Conservation (phyloP, 768 basidiomycete genomes). For the Auricularia sp. region DNA sequence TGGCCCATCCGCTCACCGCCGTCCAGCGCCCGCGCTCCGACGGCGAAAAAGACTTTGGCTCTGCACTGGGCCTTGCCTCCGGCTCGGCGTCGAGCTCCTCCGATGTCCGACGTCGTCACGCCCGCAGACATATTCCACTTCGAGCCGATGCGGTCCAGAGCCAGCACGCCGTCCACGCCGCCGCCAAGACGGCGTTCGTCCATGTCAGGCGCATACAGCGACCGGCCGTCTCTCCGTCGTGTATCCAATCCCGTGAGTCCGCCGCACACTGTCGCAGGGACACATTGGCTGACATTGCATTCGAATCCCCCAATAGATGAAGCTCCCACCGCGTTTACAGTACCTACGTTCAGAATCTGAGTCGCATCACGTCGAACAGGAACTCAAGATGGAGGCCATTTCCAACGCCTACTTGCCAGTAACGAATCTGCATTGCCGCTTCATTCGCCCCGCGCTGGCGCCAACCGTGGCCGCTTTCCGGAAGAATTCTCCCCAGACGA, state of each 20-base stretch:
- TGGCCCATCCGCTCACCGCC: neutral
- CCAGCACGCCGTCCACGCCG: neutral
- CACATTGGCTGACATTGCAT: neutral
- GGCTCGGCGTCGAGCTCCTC: neutral
- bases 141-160: neutral
- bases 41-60: neutral
- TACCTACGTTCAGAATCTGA: neutral
- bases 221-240: neutral
- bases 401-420: neutral
- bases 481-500: neutral
- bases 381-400: slow-evolving; percentile 1
- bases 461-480: neutral
- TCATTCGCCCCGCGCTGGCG: neutral
- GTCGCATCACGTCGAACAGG: neutral
- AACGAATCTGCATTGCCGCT: neutral
- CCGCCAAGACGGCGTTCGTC: neutral
- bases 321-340: neutral
- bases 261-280: neutral
- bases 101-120: neutral
- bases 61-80: neutral
- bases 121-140: neutral
- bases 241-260: neutral
- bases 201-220: neutral
- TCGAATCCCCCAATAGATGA: neutral
- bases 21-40: neutral